Evolutionary conservation across 2,329 filamentous ascomycete genomes (phyloP).

Genomic region (Seiridium cupressi): DNA sequence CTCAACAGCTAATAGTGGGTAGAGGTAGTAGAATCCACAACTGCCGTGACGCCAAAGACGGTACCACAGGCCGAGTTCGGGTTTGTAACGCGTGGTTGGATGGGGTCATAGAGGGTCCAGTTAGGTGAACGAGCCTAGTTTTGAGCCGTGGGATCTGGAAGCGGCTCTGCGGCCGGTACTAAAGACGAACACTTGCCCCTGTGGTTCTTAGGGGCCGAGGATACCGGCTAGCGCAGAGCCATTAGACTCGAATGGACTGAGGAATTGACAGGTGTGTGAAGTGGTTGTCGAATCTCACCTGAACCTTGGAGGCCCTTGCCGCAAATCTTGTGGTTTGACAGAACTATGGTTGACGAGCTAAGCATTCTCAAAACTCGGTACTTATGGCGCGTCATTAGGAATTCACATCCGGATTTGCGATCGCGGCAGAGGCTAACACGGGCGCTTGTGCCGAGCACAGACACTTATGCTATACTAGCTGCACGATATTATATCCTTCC

Average conservation of each 20-base stretch:
- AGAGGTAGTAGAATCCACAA: neutral
- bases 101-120: neutral
- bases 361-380: neutral
- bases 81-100: too few species aligned
- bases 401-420: neutral
- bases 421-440: neutral
- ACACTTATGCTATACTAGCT: neutral
- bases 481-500: neutral
- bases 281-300: neutral
- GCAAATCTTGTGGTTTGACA: neutral
- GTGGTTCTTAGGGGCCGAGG: neutral
- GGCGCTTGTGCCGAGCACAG: conserved; percentile 1
- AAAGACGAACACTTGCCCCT: neutral
- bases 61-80: neutral
- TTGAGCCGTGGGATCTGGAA: neutral
- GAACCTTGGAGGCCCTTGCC: neutral
- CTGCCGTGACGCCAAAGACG: neutral
- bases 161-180: neutral
- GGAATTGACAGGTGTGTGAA: neutral
- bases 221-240: neutral
- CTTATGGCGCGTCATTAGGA: neutral
- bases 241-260: too few species aligned
- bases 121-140: neutral
- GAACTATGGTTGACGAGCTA: neutral
- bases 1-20: neutral